Percentiles rank a stretch among this genome's conserved stretches.
Conservation (phyloP, 257 asterid species). For the Galeopsis tetrahit region DNA sequence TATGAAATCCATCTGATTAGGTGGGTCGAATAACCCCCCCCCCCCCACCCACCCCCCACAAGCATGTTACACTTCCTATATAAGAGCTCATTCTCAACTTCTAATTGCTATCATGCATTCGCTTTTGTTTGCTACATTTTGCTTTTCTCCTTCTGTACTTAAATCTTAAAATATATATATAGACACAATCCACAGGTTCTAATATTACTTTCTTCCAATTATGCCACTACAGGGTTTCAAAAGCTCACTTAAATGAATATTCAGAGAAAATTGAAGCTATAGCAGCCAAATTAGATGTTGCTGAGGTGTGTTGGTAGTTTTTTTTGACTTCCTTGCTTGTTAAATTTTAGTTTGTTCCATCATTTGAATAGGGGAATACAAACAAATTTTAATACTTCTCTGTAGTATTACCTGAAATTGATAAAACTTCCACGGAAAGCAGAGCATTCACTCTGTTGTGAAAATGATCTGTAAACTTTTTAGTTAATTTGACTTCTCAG, state of each 20-base stretch:
- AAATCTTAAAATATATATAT: neutral
- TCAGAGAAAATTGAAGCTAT: conserved; percentile 78
- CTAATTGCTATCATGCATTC: conserved; percentile 6
- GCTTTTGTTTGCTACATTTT: conserved; percentile 1
- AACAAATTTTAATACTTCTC: neutral
- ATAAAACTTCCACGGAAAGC: conserved; percentile 9
- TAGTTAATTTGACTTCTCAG: neutral
- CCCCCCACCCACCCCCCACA: too few relatives aligned
- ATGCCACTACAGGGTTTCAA: conserved; percentile 62
- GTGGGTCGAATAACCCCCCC: neutral
- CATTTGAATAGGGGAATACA: neutral
- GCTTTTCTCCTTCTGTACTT: neutral
- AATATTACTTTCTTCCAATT: neutral
- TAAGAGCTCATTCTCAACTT: neutral
- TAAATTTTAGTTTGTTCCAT: conserved; percentile 3
- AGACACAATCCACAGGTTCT: conserved; percentile 11
- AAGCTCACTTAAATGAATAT: conserved; percentile 69
- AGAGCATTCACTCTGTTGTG: neutral
- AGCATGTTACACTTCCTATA: neutral
- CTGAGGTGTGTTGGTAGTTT: conserved; percentile 47
- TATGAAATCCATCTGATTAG: neutral
- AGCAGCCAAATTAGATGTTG: conserved; percentile 66
- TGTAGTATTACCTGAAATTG: neutral
- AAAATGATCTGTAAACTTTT: neutral
- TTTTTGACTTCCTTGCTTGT: conserved; percentile 11